Percentiles rank a stretch among this genome's conserved stretches.
Evolutionary conservation across 495 filamentous ascomycete genomes (phyloP).

Genomic region (Pseudoneurospora amorphoporcata): DNA sequence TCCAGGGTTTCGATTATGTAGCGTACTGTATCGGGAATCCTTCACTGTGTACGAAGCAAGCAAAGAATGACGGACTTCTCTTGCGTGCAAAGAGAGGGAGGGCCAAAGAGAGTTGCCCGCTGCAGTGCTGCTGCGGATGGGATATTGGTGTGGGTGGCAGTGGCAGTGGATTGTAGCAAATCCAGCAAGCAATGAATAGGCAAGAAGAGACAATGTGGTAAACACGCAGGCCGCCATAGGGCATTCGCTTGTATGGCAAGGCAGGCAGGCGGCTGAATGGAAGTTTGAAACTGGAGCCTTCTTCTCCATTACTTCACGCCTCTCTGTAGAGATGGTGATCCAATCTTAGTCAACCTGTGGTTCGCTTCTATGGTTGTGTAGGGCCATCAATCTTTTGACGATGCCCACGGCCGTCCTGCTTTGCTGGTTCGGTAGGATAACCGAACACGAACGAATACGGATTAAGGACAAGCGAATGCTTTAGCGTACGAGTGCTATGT

Average conservation of each 20-base stretch:
- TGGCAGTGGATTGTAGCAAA: background rate
- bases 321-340: background rate
- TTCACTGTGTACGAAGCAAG: background rate
- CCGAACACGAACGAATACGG: background rate
- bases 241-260: background rate
- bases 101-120: background rate
- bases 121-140: background rate
- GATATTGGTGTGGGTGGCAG: background rate
- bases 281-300: background rate
- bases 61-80: background rate
- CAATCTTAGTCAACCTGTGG: background rate
- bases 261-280: background rate
- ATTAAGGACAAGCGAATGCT: background rate
- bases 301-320: background rate
- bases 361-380: background rate
- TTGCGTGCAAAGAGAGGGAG: background rate
- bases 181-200: background rate
- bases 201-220: background rate
- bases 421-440: background rate
- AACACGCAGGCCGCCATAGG: background rate
- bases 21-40: background rate
- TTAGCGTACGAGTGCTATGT: background rate
- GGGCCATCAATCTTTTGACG: background rate
- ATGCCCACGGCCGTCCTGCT: background rate
- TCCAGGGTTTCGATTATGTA: background rate